Base-by-base conservation (phyloP, 1,139 yeast species). In the Hemisphaericaspora xylofermentans region DNA sequence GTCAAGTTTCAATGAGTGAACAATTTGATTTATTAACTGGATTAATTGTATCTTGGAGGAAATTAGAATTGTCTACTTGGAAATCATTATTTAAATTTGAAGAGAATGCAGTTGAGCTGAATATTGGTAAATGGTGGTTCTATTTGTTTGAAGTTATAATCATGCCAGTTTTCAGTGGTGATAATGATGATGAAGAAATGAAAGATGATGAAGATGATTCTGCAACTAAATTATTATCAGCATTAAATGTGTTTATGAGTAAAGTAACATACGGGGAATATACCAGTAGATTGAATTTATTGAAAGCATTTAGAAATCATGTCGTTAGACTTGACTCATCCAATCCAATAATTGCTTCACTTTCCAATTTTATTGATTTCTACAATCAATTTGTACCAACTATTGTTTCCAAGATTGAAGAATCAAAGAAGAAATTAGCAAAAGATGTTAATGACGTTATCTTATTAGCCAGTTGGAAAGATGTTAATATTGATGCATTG, bases 381-480 rank as follows among this genome's bases (percentile, higher is more conserved):
- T 91, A 85, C 58, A 67, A 68, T 22, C 96, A 86, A 55, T 93
- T 86, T 54, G 43, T 58, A 6, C 68, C 76, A 0, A 57, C 62
- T 4, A 66, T 91, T 15, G 58, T 61, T 2, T 76, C 74, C 0
- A 64, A 67, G 14, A 61, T 89, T 19, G 55, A 52, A 0, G 58
- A 60, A 1, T 72, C 74, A 1, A 80, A 75, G 56, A 78, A 74
- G 51, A 62, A 64, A 6, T 65, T 93, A 31, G 89, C 84, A 46
- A 91, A 89, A 56, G 93, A 88, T 41, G 78, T 93, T 19, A 74
- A 80, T 34, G 98, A 94, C 45, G 84, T 89, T 4, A 88, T 93
- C 38, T 66, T 88, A 38, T 71, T 94, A 24, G 97, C 98, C 1
- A 87, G 96, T 57, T 94, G 98, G 98, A 89, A 91, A 54, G 99